Evolutionary conservation across 2,329 filamentous ascomycete genomes (phyloP).

Genomic region (Aspergillus quadricinctus): DNA sequence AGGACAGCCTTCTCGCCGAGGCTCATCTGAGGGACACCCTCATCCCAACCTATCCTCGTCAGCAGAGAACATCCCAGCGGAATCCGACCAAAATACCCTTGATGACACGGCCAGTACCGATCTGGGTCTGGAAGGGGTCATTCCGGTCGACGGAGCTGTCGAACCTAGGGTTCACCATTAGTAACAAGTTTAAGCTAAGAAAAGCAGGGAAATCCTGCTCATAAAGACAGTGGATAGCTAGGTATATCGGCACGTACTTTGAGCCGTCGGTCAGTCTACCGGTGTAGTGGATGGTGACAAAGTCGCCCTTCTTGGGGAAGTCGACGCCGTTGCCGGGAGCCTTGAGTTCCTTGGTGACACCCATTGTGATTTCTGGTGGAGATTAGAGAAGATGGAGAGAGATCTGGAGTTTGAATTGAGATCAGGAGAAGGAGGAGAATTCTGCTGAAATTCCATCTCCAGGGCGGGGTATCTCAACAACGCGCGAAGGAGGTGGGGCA

Average conservation of each 20-base stretch:
- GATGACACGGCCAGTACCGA: constrained; percentile 83
- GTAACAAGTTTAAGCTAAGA: background rate
- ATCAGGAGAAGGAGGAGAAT: background rate
- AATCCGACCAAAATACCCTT: constrained; percentile 56
- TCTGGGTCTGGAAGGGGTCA: constrained; percentile 65
- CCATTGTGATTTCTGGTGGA: constrained; percentile 49
- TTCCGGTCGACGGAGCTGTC: constrained; percentile 71
- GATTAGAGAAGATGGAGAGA: background rate
- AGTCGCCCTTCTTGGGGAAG: constrained; percentile 64
- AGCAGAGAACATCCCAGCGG: background rate
- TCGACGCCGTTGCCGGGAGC: constrained; percentile 58
- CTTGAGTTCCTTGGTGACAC: constrained; percentile 65
- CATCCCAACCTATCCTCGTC: constrained; percentile 61
- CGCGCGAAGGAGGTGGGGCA: background rate
- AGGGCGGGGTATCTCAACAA: background rate
- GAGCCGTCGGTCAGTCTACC: constrained; percentile 75
- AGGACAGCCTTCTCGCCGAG: constrained; percentile 86
- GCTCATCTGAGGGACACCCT: constrained; percentile 81
- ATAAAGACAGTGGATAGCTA: background rate
- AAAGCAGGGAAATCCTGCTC: background rate
- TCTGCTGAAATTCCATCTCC: background rate
- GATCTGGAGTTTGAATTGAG: background rate
- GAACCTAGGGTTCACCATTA: constrained; percentile 57
- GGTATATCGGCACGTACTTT: constrained; percentile 54
- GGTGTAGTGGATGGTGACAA: constrained; percentile 84